Evolutionary conservation across 1,284 basidiomycete genomes (phyloP), one percentile per base, ranked within the genome.

Genomic region (Taiwanofungus camphoratus): DNA sequence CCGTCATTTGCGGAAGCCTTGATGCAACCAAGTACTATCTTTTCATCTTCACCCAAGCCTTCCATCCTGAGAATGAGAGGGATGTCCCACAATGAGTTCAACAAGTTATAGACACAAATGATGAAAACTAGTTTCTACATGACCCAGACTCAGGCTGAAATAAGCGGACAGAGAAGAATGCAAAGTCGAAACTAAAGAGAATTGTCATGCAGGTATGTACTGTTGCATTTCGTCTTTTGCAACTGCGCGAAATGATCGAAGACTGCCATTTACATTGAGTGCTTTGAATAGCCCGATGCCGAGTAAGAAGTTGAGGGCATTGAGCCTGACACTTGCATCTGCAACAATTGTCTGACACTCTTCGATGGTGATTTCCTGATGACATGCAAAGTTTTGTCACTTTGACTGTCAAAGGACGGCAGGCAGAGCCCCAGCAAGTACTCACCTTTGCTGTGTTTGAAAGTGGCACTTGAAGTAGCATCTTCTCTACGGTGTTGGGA

Each of bases 61-160:
- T 29, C 9, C n/a, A n/a, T 29, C 26, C 26, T 29, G 26, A 9
- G 26, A n/a, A n/a, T 20, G 23, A 47, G n/a, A n/a, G n/a, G n/a
- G n/a, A 24, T 33, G 21, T n/a, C 9, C n/a, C 8, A 29, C 9
- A n/a, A 9, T n/a, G 26, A 9, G n/a, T 29, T 29, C 26, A 8
- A 9, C 26, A n/a, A 29, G 26, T 29, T 8, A 29, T n/a, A 29
- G 26, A 39, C 29, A 20, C 36, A 16, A 5, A 13, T 11, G 74
- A n/a, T n/a, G n/a, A n/a, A n/a, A n/a, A n/a, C n/a, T n/a, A n/a
- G n/a, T n/a, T n/a, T n/a, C n/a, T n/a, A n/a, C n/a, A n/a, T n/a
- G n/a, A n/a, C n/a, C n/a, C n/a, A n/a, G n/a, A n/a, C n/a, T n/a
- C n/a, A n/a, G n/a, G n/a, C n/a, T 29, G 7, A 12, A 8, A 29